phyloP scores from a whole-genome alignment of 2,329 filamentous ascomycete species.

The Alternaria atra region DNA sequence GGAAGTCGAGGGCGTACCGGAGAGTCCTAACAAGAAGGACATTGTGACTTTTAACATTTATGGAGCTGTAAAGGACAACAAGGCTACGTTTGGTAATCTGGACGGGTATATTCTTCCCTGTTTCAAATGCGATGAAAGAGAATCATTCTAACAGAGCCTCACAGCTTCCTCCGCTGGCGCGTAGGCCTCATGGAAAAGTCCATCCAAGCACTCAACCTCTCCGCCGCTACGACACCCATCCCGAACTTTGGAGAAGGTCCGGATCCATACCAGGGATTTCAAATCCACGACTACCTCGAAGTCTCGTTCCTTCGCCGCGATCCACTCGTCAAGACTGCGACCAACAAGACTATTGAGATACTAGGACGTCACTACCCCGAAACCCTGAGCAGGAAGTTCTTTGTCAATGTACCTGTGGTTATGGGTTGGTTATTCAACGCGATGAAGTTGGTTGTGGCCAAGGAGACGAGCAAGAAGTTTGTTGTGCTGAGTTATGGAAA shows the following conservation, averaged over 20 bases:
- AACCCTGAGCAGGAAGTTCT: constrained; percentile 89
- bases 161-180: constrained; percentile 88
- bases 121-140: neutral
- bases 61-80: constrained; percentile 82
- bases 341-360: constrained; percentile 80
- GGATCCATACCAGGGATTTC: constrained; percentile 89
- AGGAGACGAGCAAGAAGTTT: constrained; percentile 61
- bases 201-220: constrained; percentile 75
- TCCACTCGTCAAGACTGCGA: constrained; percentile 76
- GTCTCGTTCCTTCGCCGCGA: constrained; percentile 88
- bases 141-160: neutral
- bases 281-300: constrained; percentile 91
- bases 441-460: constrained; percentile 57
- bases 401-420: constrained; percentile 88
- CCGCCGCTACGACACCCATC: constrained; percentile 73
- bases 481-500: constrained; percentile 66
- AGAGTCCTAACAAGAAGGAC: constrained; percentile 64
- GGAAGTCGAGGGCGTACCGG: constrained; percentile 66
- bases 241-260: constrained; percentile 70
- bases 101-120: constrained; percentile 68
- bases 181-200: constrained; percentile 90
- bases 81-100: constrained; percentile 81
- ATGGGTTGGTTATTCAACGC: constrained; percentile 78
- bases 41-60: constrained; percentile 95
- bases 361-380: constrained; percentile 89